Percentiles rank a stretch among this genome's conserved stretches.
phyloP scores from a whole-genome alignment of 2,329 filamentous ascomycete genomes.

The Penicillium rolfsii region DNA sequence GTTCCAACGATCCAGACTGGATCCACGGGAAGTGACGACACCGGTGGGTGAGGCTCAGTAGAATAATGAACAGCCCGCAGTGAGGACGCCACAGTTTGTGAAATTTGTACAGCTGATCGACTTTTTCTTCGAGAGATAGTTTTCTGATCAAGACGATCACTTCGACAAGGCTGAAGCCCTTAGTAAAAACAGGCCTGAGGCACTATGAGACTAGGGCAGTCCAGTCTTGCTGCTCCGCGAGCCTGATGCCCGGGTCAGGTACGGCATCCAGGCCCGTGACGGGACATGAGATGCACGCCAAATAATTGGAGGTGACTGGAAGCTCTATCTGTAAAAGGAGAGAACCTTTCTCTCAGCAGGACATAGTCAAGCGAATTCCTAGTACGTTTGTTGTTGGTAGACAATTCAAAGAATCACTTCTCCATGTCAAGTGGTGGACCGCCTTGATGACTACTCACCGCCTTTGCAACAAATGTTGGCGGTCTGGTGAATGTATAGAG shows the following conservation, averaged over 20 bases:
- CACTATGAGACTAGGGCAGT: background rate
- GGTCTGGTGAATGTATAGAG: background rate
- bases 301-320: background rate
- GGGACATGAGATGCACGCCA: background rate
- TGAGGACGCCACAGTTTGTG: background rate
- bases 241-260: slow-evolving; percentile 3
- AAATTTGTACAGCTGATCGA: background rate
- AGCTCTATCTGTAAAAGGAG: background rate
- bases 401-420: too few species aligned
- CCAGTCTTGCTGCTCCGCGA: background rate
- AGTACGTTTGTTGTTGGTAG: background rate
- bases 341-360: background rate
- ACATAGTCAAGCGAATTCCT: background rate
- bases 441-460: slow-evolving; percentile 23
- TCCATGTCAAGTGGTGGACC: slow-evolving; percentile 5
- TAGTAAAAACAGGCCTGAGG: background rate
- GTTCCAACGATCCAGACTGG: slow-evolving; percentile 12
- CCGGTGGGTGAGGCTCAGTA: slow-evolving; percentile 11
- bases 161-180: background rate
- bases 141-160: background rate
- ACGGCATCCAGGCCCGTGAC: background rate
- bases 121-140: background rate
- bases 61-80: background rate
- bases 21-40: slow-evolving; percentile 25
- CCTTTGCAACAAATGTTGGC: background rate